These are phyloP conservation scores for Aspergillus sp. DNA, from an alignment of 2,329 filamentous ascomycete genomes.

Conservation along the genomic window DNA sequence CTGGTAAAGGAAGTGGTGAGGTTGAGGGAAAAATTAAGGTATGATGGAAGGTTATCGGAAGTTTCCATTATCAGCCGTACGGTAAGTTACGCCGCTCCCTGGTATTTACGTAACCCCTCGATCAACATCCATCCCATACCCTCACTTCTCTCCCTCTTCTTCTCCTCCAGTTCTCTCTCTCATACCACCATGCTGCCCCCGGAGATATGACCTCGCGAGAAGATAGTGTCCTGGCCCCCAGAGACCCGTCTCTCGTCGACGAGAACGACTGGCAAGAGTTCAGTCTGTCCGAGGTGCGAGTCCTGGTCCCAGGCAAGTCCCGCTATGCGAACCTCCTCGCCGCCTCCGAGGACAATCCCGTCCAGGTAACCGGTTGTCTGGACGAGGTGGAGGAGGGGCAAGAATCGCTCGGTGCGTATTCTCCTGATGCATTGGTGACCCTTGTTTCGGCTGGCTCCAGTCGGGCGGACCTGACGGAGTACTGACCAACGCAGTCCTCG, in stretches of 20 bases:
- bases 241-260: conserved; percentile 44
- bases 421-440: background rate
- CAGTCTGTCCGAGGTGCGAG: conserved; percentile 54
- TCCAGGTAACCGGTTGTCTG: conserved; percentile 55
- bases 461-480: too few species aligned
- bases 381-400: conserved; percentile 46
- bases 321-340: conserved; percentile 55
- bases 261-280: conserved; percentile 62
- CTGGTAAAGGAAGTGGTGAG: background rate
- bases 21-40: background rate
- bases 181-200: conserved; percentile 33
- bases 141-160: background rate
- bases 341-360: conserved; percentile 54
- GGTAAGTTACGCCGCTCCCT: background rate
- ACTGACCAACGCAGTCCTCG: conserved; percentile 34
- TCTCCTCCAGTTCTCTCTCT: conserved; percentile 1
- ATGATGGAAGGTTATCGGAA: background rate
- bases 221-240: conserved; percentile 45
- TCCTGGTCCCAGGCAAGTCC: conserved; percentile 49
- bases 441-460: too few species aligned
- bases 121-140: conserved; percentile 4
- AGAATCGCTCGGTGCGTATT: conserved; percentile 39
- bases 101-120: background rate
- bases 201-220: conserved; percentile 45
- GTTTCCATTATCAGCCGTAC: background rate